Base-by-base conservation (phyloP, 208 protist genomes). In the Crithidia sp. region DNA sequence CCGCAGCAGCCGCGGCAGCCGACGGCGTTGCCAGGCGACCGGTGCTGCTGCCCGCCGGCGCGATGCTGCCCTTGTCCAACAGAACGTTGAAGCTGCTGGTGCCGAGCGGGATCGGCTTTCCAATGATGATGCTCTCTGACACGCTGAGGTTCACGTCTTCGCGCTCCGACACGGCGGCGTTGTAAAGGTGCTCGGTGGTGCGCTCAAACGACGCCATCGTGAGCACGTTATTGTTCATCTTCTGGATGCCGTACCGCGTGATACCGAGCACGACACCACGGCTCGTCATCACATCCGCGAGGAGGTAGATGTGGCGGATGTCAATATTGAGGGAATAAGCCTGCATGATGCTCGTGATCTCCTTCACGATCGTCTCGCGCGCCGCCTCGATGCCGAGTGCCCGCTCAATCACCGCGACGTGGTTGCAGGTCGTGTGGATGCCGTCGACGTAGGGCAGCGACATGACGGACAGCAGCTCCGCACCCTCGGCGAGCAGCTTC, bases 161-260 rank as follows among this genome's bases (percentile, higher is more conserved):
- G 66, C 95, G 86, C 57, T 94, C 86, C 70, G 96, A 88, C 45
- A 98, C 88, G 50, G 98, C 98, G 40, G 98, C 99, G 71, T 99
- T 98, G 89, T 99, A 99, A 7, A 99, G 87, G 80, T 99, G 98
- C 66, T 99, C 99, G 2, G 94, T 99, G 4, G 99, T 99, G 69
- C 97, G 92, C 90, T 99, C 99, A 79, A 99, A 99, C 39, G 98
- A 99, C 16, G 99, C 99, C 76, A 99, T 95, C 79, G 98, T 99
- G 9, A 99, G 81, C 8, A 99, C 98, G 63, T 91, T 98, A 67
- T 99, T 97, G 77, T 98, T 99, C 96, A 99, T 99, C 87, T 99
- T 99, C 52, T 95, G 83, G 56, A 99, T 98, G 79, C 99, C 99
- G 82, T 99, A 99, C 14, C 99, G 93, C 13, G 98, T 99, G 74